Evolutionary conservation across 805 yeast genomes (phyloP).

Genomic region (Saturnispora bothae): DNA sequence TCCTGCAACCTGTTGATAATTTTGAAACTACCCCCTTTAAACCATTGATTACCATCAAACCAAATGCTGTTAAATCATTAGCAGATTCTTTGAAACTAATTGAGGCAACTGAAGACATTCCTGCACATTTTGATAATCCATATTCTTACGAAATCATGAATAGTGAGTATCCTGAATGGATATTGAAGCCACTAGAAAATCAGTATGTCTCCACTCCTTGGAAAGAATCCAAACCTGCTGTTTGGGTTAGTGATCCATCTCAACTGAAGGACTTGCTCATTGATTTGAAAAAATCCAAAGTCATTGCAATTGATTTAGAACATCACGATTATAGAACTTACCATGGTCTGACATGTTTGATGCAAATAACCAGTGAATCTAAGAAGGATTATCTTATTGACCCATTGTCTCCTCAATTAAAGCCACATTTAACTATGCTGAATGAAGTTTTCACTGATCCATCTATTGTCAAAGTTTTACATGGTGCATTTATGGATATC

Average conservation of each 20-base stretch:
- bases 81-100: conserved; percentile 38
- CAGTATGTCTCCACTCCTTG: conserved; percentile 44
- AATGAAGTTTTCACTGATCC: conserved; percentile 80
- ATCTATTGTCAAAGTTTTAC: conserved; percentile 71
- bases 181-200: conserved; percentile 31
- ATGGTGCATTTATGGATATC: conserved; percentile 95
- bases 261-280: conserved; percentile 44
- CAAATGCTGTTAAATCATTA: conserved; percentile 50
- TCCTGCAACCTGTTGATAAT: conserved; percentile 50
- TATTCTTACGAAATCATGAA: conserved; percentile 63
- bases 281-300: conserved; percentile 40
- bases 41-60: conserved; percentile 65
- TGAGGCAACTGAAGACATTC: conserved; percentile 31
- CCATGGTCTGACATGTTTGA: conserved; percentile 80
- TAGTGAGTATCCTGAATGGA: conserved; percentile 55
- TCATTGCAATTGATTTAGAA: conserved; percentile 88
- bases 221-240: conserved; percentile 36
- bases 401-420: conserved; percentile 49
- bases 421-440: conserved; percentile 57
- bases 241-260: conserved; percentile 59
- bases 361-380: conserved; percentile 77
- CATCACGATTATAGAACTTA: conserved; percentile 91
- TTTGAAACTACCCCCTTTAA: conserved; percentile 60
- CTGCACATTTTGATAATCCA: conserved; percentile 68
- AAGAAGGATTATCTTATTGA: conserved; percentile 72